Evolutionary conservation across 805 yeast genomes (phyloP).

Genomic region (Sugiyamaella lignohabitans): DNA sequence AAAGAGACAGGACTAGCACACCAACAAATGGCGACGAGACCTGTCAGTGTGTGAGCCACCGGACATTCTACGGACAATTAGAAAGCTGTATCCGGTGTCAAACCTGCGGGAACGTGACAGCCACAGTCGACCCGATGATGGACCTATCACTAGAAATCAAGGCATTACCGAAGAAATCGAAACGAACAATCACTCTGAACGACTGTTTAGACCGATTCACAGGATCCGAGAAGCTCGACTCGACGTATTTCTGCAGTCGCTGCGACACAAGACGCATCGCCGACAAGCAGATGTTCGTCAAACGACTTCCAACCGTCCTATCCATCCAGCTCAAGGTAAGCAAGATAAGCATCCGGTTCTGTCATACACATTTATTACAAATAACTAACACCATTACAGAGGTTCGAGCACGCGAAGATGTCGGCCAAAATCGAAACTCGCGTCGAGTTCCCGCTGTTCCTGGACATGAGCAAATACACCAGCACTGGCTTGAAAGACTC

Average conservation of each 20-base stretch:
- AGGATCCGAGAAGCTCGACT: slow-evolving; percentile 66
- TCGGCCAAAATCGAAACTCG: slow-evolving; percentile 70
- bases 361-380: background rate
- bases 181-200: slow-evolving; percentile 34
- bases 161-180: slow-evolving; percentile 17
- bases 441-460: slow-evolving; percentile 62
- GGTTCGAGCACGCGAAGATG: slow-evolving; percentile 17
- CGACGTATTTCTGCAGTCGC: slow-evolving; percentile 58
- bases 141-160: slow-evolving; percentile 78
- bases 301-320: slow-evolving; percentile 67
- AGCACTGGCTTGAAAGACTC: slow-evolving; percentile 14
- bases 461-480: slow-evolving; percentile 62
- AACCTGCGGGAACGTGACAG: slow-evolving; percentile 57
- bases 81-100: slow-evolving; percentile 74
- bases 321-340: slow-evolving; percentile 67
- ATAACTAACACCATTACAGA: slow-evolving; percentile 6
- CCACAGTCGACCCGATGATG: slow-evolving; percentile 79
- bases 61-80: slow-evolving; percentile 74
- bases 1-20: background rate
- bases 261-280: slow-evolving; percentile 64
- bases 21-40: background rate
- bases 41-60: slow-evolving; percentile 78
- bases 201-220: slow-evolving; percentile 77
- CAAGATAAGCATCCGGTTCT: too few relatives aligned
- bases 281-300: slow-evolving; percentile 62